Evolutionary conservation across 2,329 filamentous ascomycete species (phyloP).

Genomic region (Sporothrix schenckii): DNA sequence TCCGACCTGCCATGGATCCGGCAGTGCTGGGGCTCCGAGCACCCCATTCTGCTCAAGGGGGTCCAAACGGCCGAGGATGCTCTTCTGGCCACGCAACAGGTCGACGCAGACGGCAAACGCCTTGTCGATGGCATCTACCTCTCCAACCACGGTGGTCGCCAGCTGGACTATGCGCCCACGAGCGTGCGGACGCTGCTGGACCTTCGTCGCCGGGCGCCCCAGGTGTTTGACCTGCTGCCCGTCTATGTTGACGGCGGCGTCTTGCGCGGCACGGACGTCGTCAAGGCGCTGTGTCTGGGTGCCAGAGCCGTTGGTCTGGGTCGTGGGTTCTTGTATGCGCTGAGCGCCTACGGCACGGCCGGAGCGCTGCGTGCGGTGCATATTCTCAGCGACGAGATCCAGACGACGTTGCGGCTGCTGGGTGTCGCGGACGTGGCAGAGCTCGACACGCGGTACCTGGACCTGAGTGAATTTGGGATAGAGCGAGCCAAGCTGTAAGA

Average conservation of each 20-base stretch:
- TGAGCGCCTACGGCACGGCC: constrained; percentile 46
- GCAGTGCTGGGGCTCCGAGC: constrained; percentile 59
- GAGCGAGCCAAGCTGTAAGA: constrained; percentile 20
- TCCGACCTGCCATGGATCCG: constrained; percentile 60
- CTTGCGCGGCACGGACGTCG: constrained; percentile 51
- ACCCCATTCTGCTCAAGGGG: constrained; percentile 44
- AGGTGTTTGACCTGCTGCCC: constrained; percentile 49
- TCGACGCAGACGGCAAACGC: constrained; percentile 28
- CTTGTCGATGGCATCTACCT: constrained; percentile 51
- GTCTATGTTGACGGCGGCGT: constrained; percentile 55
- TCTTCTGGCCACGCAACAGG: constrained; percentile 45
- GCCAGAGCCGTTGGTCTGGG: constrained; percentile 53
- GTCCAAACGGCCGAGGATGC: constrained; percentile 43
- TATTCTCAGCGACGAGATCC: constrained; percentile 33
- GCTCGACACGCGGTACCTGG: constrained; percentile 26
- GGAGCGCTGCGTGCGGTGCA: constrained; percentile 45
- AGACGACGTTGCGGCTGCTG: constrained; percentile 31
- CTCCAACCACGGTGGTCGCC: constrained; percentile 57
- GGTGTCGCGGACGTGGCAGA: constrained; percentile 27
- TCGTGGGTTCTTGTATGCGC: constrained; percentile 58
- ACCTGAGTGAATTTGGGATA: constrained; percentile 16
- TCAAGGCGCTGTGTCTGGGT: constrained; percentile 53
- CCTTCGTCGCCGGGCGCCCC: constrained; percentile 49
- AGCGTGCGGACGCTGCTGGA: constrained; percentile 51
- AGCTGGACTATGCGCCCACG: constrained; percentile 52